Evolutionary conservation across 495 filamentous ascomycete genomes (phyloP).

Genomic region (Penicillium angulare): DNA sequence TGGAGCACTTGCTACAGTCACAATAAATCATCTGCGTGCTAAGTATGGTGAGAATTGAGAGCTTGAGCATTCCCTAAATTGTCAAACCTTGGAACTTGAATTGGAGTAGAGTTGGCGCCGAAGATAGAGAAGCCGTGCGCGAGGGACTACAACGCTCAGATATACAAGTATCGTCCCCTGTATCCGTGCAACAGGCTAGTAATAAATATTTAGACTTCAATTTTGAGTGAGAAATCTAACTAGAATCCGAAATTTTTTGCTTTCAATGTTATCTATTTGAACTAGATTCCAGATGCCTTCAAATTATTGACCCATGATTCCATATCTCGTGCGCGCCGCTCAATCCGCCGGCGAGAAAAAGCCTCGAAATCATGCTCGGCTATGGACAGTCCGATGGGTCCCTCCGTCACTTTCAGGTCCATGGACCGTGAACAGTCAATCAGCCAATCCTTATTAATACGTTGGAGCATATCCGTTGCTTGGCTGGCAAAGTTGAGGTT

Average conservation of each 20-base stretch:
- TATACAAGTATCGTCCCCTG: too few species aligned
- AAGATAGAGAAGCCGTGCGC: too few species aligned
- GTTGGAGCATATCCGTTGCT: not conserved
- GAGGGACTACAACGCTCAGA: too few species aligned
- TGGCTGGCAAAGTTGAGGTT: not conserved
- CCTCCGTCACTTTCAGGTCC: not conserved
- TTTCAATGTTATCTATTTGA: not conserved
- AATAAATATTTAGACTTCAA: too few species aligned
- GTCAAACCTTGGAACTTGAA: too few species aligned
- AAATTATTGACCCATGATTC: not conserved
- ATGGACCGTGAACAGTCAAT: not conserved
- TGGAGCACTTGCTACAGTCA: not conserved
- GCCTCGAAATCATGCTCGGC: not conserved
- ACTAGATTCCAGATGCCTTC: not conserved
- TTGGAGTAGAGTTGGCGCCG: too few species aligned
- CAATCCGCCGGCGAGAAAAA: not conserved
- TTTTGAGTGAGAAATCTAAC: too few species aligned
- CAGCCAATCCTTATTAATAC: not conserved
- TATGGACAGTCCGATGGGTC: not conserved
- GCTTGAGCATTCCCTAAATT: too few species aligned
- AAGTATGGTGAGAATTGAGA: constrained; percentile 1
- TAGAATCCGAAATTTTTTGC: too few species aligned
- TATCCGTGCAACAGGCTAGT: too few species aligned
- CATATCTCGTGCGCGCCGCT: not conserved
- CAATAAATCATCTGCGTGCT: not conserved